Conservation (phyloP, 2,329 filamentous ascomycete species). For the Tolypocladium endophyticum region DNA sequence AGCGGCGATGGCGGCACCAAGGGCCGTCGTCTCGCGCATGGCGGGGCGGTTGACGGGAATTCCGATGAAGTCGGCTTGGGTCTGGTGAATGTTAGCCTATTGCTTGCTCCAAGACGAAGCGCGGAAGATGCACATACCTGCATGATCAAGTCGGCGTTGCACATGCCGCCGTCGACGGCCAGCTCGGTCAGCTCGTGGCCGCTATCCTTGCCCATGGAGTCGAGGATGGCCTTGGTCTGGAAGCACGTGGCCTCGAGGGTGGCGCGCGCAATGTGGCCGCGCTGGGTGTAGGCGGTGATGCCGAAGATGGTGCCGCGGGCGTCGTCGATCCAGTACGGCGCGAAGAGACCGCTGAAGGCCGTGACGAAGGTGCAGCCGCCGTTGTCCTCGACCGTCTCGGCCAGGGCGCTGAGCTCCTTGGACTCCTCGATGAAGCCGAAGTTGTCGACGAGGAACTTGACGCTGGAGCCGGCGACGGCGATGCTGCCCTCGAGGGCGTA, state of each 20-base stretch:
- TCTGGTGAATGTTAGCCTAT: slow-evolving; percentile 26
- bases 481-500: slow-evolving; percentile 72
- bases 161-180: slow-evolving; percentile 80
- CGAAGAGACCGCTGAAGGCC: slow-evolving; percentile 71
- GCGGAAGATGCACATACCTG: slow-evolving; percentile 30
- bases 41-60: slow-evolving; percentile 68
- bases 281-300: slow-evolving; percentile 66
- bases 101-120: not conserved
- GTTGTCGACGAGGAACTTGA: slow-evolving; percentile 57
- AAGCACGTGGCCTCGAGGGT: slow-evolving; percentile 75
- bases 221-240: slow-evolving; percentile 72
- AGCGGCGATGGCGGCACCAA: slow-evolving; percentile 73
- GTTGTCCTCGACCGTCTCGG: slow-evolving; percentile 49
- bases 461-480: slow-evolving; percentile 64
- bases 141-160: slow-evolving; percentile 72
- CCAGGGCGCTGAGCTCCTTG: slow-evolving; percentile 33
- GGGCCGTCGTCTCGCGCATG: slow-evolving; percentile 76
- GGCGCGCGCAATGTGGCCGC: slow-evolving; percentile 67
- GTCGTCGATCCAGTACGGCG: slow-evolving; percentile 79
- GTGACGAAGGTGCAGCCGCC: slow-evolving; percentile 71
- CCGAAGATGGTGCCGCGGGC: slow-evolving; percentile 71
- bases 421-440: slow-evolving; percentile 42
- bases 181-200: slow-evolving; percentile 61
- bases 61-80: slow-evolving; percentile 69
- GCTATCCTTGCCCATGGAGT: slow-evolving; percentile 72